These are phyloP conservation scores for Glarea lozoyensis DNA, from an alignment of 495 filamentous ascomycete species.

Conservation along the genomic window DNA sequence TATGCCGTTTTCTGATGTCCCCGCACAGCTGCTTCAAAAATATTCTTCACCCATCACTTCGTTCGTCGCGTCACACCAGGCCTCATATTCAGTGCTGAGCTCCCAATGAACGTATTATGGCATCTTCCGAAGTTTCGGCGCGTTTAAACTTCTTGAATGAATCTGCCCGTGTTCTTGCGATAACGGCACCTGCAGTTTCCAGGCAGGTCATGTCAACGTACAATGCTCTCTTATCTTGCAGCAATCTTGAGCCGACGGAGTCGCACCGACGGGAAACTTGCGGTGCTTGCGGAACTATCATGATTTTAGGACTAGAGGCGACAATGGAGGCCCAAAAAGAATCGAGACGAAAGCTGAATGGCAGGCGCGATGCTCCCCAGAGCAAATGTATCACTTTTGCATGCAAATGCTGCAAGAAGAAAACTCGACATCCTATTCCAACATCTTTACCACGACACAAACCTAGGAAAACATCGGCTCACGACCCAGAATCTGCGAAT, in stretches of 20 bases:
- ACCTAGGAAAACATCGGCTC: neutral
- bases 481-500: neutral
- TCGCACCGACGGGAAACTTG: conserved; percentile 37
- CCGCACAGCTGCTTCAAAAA: neutral
- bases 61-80: too few species aligned
- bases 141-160: conserved; percentile 31
- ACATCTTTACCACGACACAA: conserved; percentile 16
- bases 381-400: conserved; percentile 23
- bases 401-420: conserved; percentile 33
- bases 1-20: neutral
- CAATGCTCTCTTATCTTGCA: conserved; percentile 31
- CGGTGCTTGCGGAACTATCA: conserved; percentile 42
- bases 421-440: conserved; percentile 30
- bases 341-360: conserved; percentile 2
- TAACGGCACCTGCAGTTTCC: conserved; percentile 36
- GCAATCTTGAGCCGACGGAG: conserved; percentile 32
- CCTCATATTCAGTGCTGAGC: too few species aligned
- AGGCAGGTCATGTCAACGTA: conserved; percentile 38
- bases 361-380: neutral
- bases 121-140: conserved; percentile 17
- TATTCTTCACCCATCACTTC: conserved; percentile 7
- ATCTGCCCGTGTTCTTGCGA: conserved; percentile 39
- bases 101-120: conserved; percentile 5
- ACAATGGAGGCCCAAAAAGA: conserved; percentile 23
- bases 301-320: conserved; percentile 31